Conservation (phyloP, 2,329 filamentous ascomycete genomes). For the Dryadomyces quercus-mongolicae region DNA sequence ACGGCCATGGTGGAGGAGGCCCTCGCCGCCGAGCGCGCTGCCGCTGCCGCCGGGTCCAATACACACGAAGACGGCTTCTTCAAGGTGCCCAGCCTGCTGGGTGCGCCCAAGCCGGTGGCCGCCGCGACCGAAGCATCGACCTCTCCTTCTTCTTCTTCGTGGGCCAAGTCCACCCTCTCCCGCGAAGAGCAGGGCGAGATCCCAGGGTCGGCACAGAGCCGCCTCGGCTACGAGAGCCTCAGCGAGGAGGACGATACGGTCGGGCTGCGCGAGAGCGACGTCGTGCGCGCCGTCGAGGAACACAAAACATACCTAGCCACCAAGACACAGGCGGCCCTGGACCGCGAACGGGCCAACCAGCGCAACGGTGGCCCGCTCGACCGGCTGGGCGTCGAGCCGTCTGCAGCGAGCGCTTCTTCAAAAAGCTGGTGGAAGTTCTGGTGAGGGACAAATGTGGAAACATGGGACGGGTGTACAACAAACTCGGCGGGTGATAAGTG, state of each 20-base stretch:
- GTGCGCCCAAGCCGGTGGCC: conserved; percentile 22
- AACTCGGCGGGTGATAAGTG: too few relatives aligned
- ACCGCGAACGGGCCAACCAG: conserved; percentile 39
- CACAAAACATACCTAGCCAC: conserved; percentile 20
- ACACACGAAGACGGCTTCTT: conserved; percentile 16
- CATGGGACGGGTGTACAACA: background rate
- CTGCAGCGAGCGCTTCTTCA: conserved; percentile 4
- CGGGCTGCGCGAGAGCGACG: conserved; percentile 17
- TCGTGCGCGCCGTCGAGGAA: conserved; percentile 20
- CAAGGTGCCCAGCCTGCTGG: conserved; percentile 39
- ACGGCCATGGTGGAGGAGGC: conserved; percentile 44
- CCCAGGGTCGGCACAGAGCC: conserved; percentile 12
- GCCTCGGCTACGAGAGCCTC: conserved; percentile 21
- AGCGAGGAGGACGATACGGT: conserved; percentile 20
- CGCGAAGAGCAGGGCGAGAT: conserved; percentile 21
- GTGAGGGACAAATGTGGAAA: conserved; percentile 10
- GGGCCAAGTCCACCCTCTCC: conserved; percentile 27
- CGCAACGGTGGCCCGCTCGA: conserved; percentile 28
- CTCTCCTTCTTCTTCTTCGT: conserved; percentile 10
- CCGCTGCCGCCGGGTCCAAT: conserved; percentile 9
- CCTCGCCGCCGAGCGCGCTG: conserved; percentile 23
- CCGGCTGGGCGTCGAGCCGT: conserved; percentile 28
- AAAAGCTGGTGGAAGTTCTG: conserved; percentile 25
- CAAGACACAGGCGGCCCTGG: conserved; percentile 28
- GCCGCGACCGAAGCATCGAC: conserved; percentile 9